These are phyloP conservation scores for Iris macrosiphon DNA, from an alignment of 106 monocot genomes.

Conservation along the genomic window DNA sequence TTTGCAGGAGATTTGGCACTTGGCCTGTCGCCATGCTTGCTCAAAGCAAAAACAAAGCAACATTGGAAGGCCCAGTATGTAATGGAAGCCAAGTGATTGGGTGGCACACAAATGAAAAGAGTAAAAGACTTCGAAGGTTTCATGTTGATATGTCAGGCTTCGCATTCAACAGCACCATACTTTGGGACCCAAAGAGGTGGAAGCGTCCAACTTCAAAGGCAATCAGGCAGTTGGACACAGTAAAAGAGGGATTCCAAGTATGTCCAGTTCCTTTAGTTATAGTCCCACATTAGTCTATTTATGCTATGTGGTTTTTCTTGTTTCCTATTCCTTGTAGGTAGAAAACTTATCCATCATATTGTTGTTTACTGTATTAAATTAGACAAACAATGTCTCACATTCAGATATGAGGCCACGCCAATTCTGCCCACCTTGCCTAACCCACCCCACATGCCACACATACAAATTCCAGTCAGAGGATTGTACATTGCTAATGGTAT, in stretches of 20 bases:
- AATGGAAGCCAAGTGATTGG: constrained; percentile 73
- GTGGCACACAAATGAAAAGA: constrained; percentile 86
- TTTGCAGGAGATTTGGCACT: constrained; percentile 54
- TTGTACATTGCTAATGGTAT: no score
- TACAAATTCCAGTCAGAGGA: no score
- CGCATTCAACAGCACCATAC: constrained; percentile 93
- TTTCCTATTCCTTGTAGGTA: background rate
- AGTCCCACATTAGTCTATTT: background rate
- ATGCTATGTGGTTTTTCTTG: background rate
- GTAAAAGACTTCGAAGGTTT: constrained; percentile 76
- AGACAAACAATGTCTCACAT: no score
- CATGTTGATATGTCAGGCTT: constrained; percentile 97
- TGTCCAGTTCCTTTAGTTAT: constrained; percentile 3
- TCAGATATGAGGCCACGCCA: no score
- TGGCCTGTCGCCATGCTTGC: constrained; percentile 88
- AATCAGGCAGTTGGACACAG: constrained; percentile 69
- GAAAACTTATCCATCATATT: background rate
- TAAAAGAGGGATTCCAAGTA: constrained; percentile 90
- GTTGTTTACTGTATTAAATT: no score
- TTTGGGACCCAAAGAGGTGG: constrained; percentile 78
- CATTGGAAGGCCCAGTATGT: constrained; percentile 90
- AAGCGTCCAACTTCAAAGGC: constrained; percentile 24
- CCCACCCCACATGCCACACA: no score
- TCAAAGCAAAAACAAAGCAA: constrained; percentile 54
- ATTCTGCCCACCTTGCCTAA: no score